Conservation (phyloP, 2,329 filamentous ascomycete species). For the Endothia cerciana region DNA sequence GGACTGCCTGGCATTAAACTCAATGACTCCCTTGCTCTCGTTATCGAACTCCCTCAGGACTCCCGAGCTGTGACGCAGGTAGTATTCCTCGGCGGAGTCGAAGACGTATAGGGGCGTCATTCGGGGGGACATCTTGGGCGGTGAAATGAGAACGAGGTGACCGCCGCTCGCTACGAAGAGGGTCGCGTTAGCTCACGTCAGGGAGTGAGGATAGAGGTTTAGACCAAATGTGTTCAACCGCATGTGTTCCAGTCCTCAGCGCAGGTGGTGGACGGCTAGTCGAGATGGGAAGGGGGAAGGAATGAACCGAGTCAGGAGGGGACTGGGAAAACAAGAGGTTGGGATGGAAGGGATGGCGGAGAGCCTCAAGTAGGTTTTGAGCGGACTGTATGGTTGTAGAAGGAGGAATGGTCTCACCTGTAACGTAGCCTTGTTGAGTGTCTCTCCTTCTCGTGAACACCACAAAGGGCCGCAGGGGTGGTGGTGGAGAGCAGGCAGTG, state of each 20-base stretch:
- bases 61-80: slow-evolving; percentile 25
- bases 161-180: not conserved
- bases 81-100: slow-evolving; percentile 21
- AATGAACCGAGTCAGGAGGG: not conserved
- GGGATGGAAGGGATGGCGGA: not conserved
- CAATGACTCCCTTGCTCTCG: slow-evolving; percentile 23
- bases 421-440: not conserved
- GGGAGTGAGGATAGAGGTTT: too few species aligned
- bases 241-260: not conserved
- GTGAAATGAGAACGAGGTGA: not conserved
- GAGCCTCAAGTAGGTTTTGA: not conserved
- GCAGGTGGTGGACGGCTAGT: not conserved
- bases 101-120: slow-evolving; percentile 25
- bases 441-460: not conserved
- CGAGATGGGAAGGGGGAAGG: not conserved
- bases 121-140: not conserved
- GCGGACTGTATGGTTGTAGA: not conserved
- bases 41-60: slow-evolving; percentile 23
- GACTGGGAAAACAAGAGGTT: not conserved
- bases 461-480: not conserved
- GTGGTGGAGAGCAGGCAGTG: not conserved
- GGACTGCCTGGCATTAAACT: slow-evolving; percentile 19
- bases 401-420: not conserved
- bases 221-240: not conserved
- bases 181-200: too few species aligned